Percentiles rank a stretch among this genome's conserved stretches.
Conservation (phyloP, 2,329 filamentous ascomycete species). For the Talaromyces sp. region DNA sequence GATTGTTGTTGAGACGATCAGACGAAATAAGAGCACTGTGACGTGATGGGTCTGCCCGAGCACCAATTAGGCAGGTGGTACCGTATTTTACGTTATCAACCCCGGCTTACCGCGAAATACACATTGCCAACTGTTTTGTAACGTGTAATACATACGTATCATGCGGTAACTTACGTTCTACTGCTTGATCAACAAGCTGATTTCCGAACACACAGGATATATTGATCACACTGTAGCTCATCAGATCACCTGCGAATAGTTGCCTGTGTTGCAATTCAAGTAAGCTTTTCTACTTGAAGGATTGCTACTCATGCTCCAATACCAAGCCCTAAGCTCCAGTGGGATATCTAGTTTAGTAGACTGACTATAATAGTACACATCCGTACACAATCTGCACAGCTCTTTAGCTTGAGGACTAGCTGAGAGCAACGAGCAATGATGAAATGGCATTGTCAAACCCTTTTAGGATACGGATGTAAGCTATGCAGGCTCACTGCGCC, state of each 20-base stretch:
- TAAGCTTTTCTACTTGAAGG: neutral
- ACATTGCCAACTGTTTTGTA: neutral
- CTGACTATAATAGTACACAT: neutral
- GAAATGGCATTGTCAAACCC: neutral
- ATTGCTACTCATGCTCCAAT: neutral
- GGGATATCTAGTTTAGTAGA: neutral
- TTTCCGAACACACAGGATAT: neutral
- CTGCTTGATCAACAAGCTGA: too few relatives aligned
- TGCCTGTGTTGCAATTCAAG: neutral
- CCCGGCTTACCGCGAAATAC: neutral
- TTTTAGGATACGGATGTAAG: neutral
- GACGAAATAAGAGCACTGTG: slow-evolving; percentile 15
- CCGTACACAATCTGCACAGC: neutral
- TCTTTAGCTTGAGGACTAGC: neutral
- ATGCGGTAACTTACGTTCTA: neutral
- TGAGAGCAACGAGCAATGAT: neutral
- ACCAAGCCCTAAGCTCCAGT: neutral
- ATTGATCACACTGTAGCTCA: neutral
- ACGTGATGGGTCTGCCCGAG: slow-evolving; percentile 8
- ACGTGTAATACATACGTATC: neutral
- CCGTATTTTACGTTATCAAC: neutral
- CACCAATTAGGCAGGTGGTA: neutral
- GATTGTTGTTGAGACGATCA: neutral
- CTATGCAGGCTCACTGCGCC: neutral
- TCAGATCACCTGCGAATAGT: neutral